Evolutionary conservation across 2,329 filamentous ascomycete species (phyloP).

Genomic region (Zymoseptoria passerinii): DNA sequence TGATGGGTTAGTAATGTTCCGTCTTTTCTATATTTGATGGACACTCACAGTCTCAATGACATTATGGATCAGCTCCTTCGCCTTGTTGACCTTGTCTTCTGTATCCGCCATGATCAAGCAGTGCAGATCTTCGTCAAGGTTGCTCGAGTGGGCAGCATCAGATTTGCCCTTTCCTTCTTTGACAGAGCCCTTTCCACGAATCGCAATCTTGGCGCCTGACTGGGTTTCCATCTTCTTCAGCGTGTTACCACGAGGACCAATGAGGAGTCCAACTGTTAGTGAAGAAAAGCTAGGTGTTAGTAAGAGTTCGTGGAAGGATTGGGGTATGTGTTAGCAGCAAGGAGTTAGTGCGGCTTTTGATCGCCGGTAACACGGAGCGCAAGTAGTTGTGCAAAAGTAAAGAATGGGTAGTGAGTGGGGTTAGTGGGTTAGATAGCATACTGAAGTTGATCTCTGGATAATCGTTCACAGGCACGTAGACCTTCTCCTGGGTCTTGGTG

Average conservation of each 20-base stretch:
- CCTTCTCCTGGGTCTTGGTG: conserved; percentile 99
- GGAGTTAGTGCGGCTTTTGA: conserved; percentile 28
- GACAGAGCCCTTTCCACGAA: conserved; percentile 97
- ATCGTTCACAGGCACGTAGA: conserved; percentile 99
- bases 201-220: conserved; percentile 96
- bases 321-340: conserved; percentile 22
- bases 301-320: conserved; percentile 18
- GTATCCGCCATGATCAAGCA: conserved; percentile 99
- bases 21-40: conserved; percentile 32
- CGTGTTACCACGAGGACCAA: conserved; percentile 99
- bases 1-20: conserved; percentile 24
- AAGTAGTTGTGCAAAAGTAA: conserved; percentile 21
- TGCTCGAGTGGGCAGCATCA: conserved; percentile 97
- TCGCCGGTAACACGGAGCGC: conserved; percentile 25
- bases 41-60: conserved; percentile 82
- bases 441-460: conserved; percentile 99
- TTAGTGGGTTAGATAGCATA: conserved; percentile 98
- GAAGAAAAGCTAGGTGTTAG: conserved; percentile 76
- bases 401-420: conserved; percentile 33
- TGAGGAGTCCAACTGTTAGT: conserved; percentile 98
- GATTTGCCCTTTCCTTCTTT: conserved; percentile 99
- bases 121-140: conserved; percentile 98
- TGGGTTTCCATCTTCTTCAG: conserved; percentile 99
- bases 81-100: conserved; percentile 98
- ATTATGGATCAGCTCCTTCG: conserved; percentile 96